Conservation (phyloP, 345 rosid species). For the Iberis pinnata region DNA sequence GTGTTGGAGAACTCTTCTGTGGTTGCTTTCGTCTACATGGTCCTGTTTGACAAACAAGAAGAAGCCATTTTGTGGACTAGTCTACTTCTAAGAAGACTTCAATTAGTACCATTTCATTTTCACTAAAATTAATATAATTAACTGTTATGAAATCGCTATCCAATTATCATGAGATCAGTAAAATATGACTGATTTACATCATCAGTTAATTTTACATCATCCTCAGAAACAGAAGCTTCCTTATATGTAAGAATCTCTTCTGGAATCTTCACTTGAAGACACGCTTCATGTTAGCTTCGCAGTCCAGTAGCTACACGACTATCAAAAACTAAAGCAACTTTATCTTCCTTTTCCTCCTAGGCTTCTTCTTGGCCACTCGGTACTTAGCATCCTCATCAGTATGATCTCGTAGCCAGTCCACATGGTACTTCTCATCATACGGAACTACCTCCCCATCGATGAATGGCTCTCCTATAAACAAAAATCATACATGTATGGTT, state of each 20-base stretch:
- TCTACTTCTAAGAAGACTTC: slow-evolving; percentile 13
- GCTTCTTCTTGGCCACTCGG: slow-evolving; percentile 16
- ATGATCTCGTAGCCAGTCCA: slow-evolving; percentile 33
- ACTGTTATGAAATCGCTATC: too few relatives aligned
- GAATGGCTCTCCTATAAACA: slow-evolving; percentile 36
- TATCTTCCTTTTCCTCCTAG: slow-evolving; percentile 26
- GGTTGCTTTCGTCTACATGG: slow-evolving; percentile 18
- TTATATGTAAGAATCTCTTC: not conserved
- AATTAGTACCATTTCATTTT: too few relatives aligned
- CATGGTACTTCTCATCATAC: slow-evolving; percentile 35
- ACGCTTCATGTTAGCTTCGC: slow-evolving; percentile 1
- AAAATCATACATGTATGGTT: not conserved
- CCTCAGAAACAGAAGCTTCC: not conserved
- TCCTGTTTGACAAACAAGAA: slow-evolving; percentile 22
- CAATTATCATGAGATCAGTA: too few relatives aligned
- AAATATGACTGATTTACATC: slow-evolving; percentile 12
- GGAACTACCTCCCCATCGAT: slow-evolving; percentile 32
- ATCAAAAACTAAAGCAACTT: not conserved
- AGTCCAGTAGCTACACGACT: slow-evolving; percentile 9
- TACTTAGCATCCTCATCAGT: slow-evolving; percentile 14
- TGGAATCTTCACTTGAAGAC: not conserved
- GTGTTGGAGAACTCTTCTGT: slow-evolving; percentile 21
- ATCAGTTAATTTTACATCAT: not conserved
- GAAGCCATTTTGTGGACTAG: slow-evolving; percentile 19
- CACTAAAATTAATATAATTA: too few relatives aligned